Percentiles rank a stretch among this genome's conserved stretches.
phyloP scores from a whole-genome alignment of 1,139 yeast genomes.

The Hemisphaericaspora lyxosophila region DNA sequence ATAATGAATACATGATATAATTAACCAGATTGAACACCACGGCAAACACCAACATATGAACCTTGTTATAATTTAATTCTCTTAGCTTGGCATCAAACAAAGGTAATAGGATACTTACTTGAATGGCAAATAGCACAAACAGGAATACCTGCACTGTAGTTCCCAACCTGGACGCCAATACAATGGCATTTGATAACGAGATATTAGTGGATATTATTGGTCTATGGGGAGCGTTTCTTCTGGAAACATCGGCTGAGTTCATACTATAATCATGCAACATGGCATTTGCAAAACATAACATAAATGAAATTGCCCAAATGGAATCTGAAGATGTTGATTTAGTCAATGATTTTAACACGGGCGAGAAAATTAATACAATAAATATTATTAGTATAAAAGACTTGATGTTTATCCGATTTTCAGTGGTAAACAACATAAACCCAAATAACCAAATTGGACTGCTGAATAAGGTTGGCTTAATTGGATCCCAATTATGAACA shows the following conservation, averaged over 20 bases:
- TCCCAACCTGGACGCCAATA: slow-evolving; percentile 78
- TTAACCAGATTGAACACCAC: slow-evolving; percentile 22
- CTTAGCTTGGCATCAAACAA: slow-evolving; percentile 63
- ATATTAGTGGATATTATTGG: slow-evolving; percentile 81
- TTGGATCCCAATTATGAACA: slow-evolving; percentile 45
- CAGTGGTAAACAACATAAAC: slow-evolving; percentile 15
- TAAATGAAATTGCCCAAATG: slow-evolving; percentile 87
- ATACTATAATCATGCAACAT: slow-evolving; percentile 66
- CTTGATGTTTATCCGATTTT: slow-evolving; percentile 32
- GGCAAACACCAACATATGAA: slow-evolving; percentile 37
- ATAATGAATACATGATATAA: slow-evolving; percentile 19
- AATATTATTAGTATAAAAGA: slow-evolving; percentile 69
- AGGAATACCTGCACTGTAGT: slow-evolving; percentile 79
- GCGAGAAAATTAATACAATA: slow-evolving; percentile 75
- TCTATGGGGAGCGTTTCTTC: slow-evolving; percentile 26
- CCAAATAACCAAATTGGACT: slow-evolving; percentile 27
- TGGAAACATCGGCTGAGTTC: slow-evolving; percentile 23
- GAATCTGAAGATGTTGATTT: slow-evolving; percentile 90
- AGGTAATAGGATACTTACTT: slow-evolving; percentile 72
- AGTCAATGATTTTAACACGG: slow-evolving; percentile 85
- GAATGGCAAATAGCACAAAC: slow-evolving; percentile 71
- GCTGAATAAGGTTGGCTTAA: slow-evolving; percentile 32
- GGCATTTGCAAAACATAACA: slow-evolving; percentile 69
- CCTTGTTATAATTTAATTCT: slow-evolving; percentile 23
- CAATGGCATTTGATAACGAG: slow-evolving; percentile 82